Evolutionary conservation across 2,329 filamentous ascomycete species (phyloP).

Genomic region (Botrytis pseudocinerea): DNA sequence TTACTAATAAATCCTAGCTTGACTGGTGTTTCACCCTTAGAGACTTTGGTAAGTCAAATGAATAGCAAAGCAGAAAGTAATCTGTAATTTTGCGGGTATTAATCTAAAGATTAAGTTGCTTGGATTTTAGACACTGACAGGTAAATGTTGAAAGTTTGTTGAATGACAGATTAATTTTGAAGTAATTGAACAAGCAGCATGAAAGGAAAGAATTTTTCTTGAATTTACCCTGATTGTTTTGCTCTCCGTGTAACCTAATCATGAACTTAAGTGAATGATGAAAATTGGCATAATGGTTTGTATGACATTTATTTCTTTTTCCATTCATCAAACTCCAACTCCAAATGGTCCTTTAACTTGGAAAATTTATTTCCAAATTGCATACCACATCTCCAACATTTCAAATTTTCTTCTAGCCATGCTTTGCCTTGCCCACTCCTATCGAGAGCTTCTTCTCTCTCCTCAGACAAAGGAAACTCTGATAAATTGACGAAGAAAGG

Average conservation of each 20-base stretch:
- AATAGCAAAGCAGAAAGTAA: not conserved
- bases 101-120: not conserved
- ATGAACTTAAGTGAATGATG: not conserved
- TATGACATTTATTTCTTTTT: conserved; percentile 53
- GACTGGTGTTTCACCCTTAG: not conserved
- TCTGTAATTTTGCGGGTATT: not conserved
- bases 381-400: conserved; percentile 81
- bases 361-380: conserved; percentile 75
- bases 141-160: not conserved
- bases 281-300: no score
- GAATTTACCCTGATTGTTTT: no score
- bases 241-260: not conserved
- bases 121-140: not conserved
- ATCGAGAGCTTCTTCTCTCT: conserved; percentile 37
- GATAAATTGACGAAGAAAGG: conserved; percentile 77
- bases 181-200: not conserved
- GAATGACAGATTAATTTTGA: fast-evolving
- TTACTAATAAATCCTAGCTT: not conserved
- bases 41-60: not conserved
- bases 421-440: conserved; percentile 56
- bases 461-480: conserved; percentile 72
- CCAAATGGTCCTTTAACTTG: conserved; percentile 73
- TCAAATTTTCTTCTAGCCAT: conserved; percentile 59
- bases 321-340: conserved; percentile 74
- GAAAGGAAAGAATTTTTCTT: not conserved